Conservation (phyloP, 2,329 filamentous ascomycete species). For the Scedosporium apiospermum region DNA sequence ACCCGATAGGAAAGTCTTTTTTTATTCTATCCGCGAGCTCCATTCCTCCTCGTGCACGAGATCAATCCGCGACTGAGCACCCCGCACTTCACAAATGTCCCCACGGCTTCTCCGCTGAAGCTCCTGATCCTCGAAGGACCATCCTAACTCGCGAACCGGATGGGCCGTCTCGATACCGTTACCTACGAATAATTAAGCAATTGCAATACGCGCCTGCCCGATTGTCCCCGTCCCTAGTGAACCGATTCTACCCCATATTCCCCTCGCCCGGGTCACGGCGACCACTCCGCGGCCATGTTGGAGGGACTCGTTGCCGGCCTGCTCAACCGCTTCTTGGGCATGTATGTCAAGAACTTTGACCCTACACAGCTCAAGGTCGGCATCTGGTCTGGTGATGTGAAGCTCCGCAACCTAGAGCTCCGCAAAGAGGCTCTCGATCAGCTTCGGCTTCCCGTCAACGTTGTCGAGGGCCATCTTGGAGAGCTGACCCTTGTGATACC, state of each 20-base stretch:
- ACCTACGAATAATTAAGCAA: too few species aligned
- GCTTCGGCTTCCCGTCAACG: constrained; percentile 91
- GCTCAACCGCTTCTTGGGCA: constrained; percentile 97
- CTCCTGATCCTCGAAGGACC: background rate
- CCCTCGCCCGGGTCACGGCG: constrained; percentile 68
- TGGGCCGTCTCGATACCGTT: background rate
- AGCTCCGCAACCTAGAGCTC: constrained; percentile 84
- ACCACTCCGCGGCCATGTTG: constrained; percentile 62
- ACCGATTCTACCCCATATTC: background rate
- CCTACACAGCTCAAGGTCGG: constrained; percentile 95
- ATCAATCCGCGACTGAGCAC: background rate
- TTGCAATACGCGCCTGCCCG: too few species aligned
- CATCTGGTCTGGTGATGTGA: constrained; percentile 98
- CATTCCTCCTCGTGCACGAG: background rate
- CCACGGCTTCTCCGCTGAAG: background rate
- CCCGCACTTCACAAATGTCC: background rate
- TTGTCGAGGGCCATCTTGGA: constrained; percentile 89
- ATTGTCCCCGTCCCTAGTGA: too few species aligned
- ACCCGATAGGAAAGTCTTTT: background rate
- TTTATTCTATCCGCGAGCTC: background rate
- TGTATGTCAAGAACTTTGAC: constrained; percentile 99
- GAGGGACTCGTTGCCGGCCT: constrained; percentile 94
- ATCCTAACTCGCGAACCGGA: background rate
- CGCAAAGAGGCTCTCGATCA: constrained; percentile 94
- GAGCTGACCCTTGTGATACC: constrained; percentile 88